Conservation (phyloP, 2,329 filamentous ascomycete species). For the Aspergillus sp. region DNA sequence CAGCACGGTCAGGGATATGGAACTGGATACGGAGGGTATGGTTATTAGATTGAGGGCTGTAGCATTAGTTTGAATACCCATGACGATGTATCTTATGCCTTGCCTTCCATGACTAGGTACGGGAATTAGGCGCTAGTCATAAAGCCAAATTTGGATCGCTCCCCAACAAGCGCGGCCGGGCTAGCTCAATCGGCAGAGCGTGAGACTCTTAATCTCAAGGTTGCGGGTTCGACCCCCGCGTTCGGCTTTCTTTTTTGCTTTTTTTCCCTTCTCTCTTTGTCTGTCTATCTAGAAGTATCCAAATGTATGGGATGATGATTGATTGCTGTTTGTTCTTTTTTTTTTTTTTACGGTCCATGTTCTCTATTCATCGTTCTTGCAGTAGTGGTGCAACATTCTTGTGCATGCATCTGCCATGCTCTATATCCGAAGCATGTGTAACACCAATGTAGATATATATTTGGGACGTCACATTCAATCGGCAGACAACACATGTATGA, state of each 20-base stretch:
- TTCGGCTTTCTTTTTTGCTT: background rate
- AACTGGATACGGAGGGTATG: constrained; percentile 1
- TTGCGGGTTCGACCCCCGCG: background rate
- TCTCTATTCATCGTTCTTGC: too few relatives aligned
- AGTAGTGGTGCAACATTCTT: too few relatives aligned
- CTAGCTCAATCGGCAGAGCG: background rate
- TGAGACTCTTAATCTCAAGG: background rate
- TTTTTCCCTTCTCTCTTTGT: background rate
- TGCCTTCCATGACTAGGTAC: background rate
- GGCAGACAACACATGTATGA: background rate
- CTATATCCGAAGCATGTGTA: background rate
- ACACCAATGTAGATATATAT: background rate
- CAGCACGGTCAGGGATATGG: constrained; percentile 5
- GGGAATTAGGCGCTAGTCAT: background rate
- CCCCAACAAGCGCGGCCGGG: background rate
- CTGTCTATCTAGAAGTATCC: too few relatives aligned
- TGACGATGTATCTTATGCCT: background rate
- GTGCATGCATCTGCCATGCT: too few relatives aligned
- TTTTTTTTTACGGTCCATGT: too few relatives aligned
- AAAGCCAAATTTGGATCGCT: background rate
- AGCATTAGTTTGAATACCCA: background rate
- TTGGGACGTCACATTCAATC: background rate
- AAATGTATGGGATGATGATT: too few relatives aligned
- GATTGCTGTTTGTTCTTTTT: too few relatives aligned
- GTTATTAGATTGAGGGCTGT: constrained; percentile 1